These are phyloP conservation scores for Cystobasidium pallidum DNA, from an alignment of 1,284 basidiomycete species.

Conservation along the genomic window DNA sequence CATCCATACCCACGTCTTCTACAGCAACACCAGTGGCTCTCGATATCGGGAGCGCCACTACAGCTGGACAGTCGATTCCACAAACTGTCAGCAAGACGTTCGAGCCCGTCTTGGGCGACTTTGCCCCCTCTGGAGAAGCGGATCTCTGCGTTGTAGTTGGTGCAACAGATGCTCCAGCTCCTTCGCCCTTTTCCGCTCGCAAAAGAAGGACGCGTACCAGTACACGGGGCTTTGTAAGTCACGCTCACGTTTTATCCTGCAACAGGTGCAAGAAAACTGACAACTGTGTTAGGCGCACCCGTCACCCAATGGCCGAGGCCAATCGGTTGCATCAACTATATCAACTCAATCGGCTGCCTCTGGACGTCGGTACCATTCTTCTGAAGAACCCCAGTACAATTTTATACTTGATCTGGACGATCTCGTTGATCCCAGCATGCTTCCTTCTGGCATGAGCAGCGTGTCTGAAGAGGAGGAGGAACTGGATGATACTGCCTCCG, in stretches of 20 bases:
- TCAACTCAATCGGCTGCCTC: slow-evolving; percentile 51
- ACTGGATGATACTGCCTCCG: slow-evolving; percentile 35
- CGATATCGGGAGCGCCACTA: background rate
- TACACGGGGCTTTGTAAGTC: slow-evolving; percentile 23
- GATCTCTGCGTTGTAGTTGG: slow-evolving; percentile 44
- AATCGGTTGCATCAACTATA: slow-evolving; percentile 47
- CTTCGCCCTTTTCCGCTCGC: slow-evolving; percentile 42
- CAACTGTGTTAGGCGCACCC: background rate
- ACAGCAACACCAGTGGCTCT: background rate
- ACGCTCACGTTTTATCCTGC: background rate
- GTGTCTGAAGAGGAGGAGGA: slow-evolving; percentile 43
- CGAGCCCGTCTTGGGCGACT: slow-evolving; percentile 37
- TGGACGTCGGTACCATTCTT: slow-evolving; percentile 22
- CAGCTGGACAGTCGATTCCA: background rate
- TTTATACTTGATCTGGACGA: slow-evolving; percentile 50
- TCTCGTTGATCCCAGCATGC: slow-evolving; percentile 46
- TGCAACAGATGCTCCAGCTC: slow-evolving; percentile 23
- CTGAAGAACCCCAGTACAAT: slow-evolving; percentile 35
- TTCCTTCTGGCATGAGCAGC: slow-evolving; percentile 29
- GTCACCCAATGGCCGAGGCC: slow-evolving; percentile 45
- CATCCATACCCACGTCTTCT: slow-evolving; percentile 3
- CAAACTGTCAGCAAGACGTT: slow-evolving; percentile 14
- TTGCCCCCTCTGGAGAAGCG: slow-evolving; percentile 30
- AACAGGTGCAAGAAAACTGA: background rate
- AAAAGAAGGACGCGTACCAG: slow-evolving; percentile 17